A percentile compares a stretch with the other conserved stretches of the same genome.
Evolutionary conservation across 768 basidiomycete genomes (phyloP).

Genomic region (Amanita pallidorosea): DNA sequence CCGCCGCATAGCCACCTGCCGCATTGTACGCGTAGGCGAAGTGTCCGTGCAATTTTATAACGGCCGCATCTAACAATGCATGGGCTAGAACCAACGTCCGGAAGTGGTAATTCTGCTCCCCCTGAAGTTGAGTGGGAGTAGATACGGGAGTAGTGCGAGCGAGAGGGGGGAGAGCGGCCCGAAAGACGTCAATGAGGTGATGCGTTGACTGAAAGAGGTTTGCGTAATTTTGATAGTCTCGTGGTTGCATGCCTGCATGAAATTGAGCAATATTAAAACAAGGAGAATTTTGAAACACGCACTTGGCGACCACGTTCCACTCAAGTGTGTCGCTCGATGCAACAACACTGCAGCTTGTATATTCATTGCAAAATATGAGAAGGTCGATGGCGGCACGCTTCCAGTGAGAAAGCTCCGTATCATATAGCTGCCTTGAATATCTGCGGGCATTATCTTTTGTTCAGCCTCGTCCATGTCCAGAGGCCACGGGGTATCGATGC

Average conservation of each 20-base stretch:
- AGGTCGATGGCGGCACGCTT: constrained; percentile 13
- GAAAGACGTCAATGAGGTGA: constrained; percentile 30
- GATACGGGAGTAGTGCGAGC: not conserved
- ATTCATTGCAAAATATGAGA: constrained; percentile 25
- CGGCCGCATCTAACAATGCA: constrained; percentile 35
- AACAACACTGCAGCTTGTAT: constrained; percentile 50
- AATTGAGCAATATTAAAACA: constrained; percentile 6
- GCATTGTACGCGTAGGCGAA: constrained; percentile 25
- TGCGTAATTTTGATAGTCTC: constrained; percentile 31
- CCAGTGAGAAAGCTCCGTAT: constrained; percentile 38
- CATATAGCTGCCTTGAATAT: constrained; percentile 34
- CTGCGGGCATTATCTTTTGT: constrained; percentile 10
- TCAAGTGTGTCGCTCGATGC: constrained; percentile 45
- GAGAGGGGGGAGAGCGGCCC: constrained; percentile 1
- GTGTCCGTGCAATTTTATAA: constrained; percentile 40
- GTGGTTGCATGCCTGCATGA: constrained; percentile 25
- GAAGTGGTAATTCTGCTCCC: not conserved
- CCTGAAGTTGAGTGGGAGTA: not conserved
- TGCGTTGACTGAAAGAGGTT: constrained; percentile 35
- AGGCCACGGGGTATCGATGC: constrained; percentile 46
- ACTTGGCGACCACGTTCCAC: constrained; percentile 36
- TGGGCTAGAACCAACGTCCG: constrained; percentile 33
- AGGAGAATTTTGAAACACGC: constrained; percentile 10
- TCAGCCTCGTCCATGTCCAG: constrained; percentile 28
- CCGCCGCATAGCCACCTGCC: constrained; percentile 8